Evolutionary conservation across 2,329 filamentous ascomycete genomes (phyloP), one percentile per base, ranked within the genome.

Genomic region (Aureobasidium leucospermi): DNA sequence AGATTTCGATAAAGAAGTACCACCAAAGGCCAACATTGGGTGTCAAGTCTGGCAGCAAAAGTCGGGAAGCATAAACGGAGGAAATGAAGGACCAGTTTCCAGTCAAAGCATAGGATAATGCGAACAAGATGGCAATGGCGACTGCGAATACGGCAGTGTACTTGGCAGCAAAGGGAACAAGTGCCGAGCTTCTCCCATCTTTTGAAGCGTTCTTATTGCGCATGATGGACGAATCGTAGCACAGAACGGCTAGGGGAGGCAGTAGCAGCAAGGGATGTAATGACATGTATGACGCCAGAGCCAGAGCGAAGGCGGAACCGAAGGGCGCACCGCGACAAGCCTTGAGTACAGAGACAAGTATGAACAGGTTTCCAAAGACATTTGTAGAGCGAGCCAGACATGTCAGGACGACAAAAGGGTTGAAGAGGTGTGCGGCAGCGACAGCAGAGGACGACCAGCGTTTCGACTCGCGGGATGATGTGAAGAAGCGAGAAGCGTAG

Each of bases 1-100:
- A 99, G 85, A 99, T 99, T 71, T 99, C 93, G 66, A 95, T 96
- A 71, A 99, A 97, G 76, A 99, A 99, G 75, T 99, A 99, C 94
- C 94, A 99, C 94, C 94, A 99, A 1, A 99, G 80, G 1, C 94
- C 94, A 32, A 95, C 88, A 65, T 97, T 99, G 11, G 94, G 94
- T 0, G 93, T 95, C 42, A 99, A 80, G 70, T 99, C 94, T 8
- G 91, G 90, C 2, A 99, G 82, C 1, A 94, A 85, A 39, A 99
- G 81, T 67, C 96, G 92, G 48, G 96, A 90, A 66, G 93, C 91
- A 74, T 99, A 99, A 0, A 94, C 96, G 19, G 91, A 90, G 7
- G 81, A 75, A 19, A 97, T 74, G 69, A 97, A 99, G 63, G 92
- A 86, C 89, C 89, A 96, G 1, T 91, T 95, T 34, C 81, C 85